Evolutionary conservation across 164 flowering plant species (phyloP).

Genomic region (Buxus sempervirens): DNA sequence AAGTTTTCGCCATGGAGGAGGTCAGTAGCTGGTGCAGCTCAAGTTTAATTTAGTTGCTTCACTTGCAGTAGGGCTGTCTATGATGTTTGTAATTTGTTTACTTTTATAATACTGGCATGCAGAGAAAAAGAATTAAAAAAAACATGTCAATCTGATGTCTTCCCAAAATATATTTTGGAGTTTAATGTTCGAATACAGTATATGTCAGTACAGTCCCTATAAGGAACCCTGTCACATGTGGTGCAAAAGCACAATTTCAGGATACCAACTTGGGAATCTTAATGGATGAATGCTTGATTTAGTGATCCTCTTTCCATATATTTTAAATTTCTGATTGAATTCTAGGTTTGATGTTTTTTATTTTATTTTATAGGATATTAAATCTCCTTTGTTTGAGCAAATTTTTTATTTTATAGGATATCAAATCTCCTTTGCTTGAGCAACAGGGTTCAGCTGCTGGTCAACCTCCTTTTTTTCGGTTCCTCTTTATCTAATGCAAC

Average conservation of each 20-base stretch:
- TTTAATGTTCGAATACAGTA: neutral
- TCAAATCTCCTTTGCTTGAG: neutral
- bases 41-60: conserved; percentile 15
- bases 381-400: neutral
- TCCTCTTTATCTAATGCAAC: neutral
- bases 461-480: neutral
- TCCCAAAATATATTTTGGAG: too few relatives aligned
- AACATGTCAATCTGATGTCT: too few relatives aligned
- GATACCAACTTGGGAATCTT: neutral
- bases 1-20: conserved; percentile 94
- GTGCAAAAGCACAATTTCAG: neutral
- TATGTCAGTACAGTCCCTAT: neutral
- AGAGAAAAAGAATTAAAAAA: too few relatives aligned
- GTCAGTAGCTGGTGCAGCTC: conserved; percentile 33
- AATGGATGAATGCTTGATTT: neutral
- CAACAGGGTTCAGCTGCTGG: neutral
- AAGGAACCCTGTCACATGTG: neutral
- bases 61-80: too few relatives aligned
- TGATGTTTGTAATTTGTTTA: too few relatives aligned
- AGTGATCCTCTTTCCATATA: neutral
- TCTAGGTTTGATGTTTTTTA: neutral
- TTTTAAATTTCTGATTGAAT: neutral
- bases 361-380: neutral
- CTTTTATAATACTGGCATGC: too few relatives aligned
- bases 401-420: neutral